Percentiles rank a stretch among this genome's conserved stretches.
Conservation (phyloP, 441 rosid species). For the Rhodomyrtus psidioides region DNA sequence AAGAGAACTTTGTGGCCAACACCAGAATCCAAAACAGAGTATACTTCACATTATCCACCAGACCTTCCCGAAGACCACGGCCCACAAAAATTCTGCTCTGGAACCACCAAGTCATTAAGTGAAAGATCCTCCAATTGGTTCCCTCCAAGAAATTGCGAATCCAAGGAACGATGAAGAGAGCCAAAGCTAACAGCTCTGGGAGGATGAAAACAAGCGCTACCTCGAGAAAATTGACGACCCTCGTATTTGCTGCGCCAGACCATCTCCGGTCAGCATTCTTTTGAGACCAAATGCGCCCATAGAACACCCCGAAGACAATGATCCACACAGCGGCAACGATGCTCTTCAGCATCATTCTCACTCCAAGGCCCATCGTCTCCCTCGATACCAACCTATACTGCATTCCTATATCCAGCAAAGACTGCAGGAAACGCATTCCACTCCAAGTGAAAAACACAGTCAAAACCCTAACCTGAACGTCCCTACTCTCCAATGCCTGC, state of each 20-base stretch:
- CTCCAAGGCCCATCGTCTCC: slow-evolving; percentile 56
- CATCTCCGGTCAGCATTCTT: slow-evolving; percentile 38
- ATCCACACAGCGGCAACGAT: slow-evolving; percentile 60
- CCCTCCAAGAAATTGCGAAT: slow-evolving; percentile 73
- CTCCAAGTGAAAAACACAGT: slow-evolving; percentile 83
- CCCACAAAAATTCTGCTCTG: slow-evolving; percentile 84
- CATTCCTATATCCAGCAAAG: slow-evolving; percentile 59
- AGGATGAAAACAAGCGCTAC: slow-evolving; percentile 47
- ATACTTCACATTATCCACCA: slow-evolving; percentile 69
- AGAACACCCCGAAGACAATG: slow-evolving; percentile 46
- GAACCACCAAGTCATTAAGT: slow-evolving; percentile 83
- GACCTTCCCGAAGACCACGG: slow-evolving; percentile 85
- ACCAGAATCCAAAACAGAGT: slow-evolving; percentile 63
- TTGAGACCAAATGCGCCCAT: slow-evolving; percentile 60
- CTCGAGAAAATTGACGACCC: slow-evolving; percentile 46
- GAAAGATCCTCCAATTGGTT: slow-evolving; percentile 71
- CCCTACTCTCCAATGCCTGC: slow-evolving; percentile 43
- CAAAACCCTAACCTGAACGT: slow-evolving; percentile 58
- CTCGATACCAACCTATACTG: slow-evolving; percentile 58
- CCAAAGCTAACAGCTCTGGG: slow-evolving; percentile 67
- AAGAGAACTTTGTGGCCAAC: slow-evolving; percentile 62
- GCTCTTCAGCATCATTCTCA: slow-evolving; percentile 69
- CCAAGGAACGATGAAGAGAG: slow-evolving; percentile 69
- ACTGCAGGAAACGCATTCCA: slow-evolving; percentile 69
- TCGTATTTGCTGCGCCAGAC: slow-evolving; percentile 32